These are phyloP conservation scores for Euclidium syriacum DNA, from an alignment of 345 rosid species.

Conservation along the genomic window DNA sequence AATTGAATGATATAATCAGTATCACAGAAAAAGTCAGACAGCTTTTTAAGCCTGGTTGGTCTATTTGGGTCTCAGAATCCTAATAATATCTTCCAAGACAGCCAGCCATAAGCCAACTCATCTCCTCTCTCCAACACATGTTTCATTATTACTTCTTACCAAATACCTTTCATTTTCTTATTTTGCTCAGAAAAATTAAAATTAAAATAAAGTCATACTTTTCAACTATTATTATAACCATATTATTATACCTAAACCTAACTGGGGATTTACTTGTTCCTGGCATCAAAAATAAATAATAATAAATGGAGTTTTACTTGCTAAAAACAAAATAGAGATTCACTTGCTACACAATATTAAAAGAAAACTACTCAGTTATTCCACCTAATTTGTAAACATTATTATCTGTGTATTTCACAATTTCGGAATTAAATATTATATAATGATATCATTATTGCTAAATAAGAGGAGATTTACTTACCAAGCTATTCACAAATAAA, in stretches of 20 bases:
- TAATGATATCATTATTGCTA: not conserved
- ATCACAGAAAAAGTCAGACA: constrained; percentile 17
- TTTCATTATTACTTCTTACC: constrained; percentile 18
- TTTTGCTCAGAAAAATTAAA: not conserved
- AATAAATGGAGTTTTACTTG: not conserved
- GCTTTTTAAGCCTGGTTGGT: constrained; percentile 5
- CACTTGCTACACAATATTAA: not conserved
- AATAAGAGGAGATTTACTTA: constrained; percentile 2
- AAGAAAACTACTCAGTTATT: not conserved
- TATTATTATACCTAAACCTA: not conserved
- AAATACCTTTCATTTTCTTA: constrained; percentile 3
- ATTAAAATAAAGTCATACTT: not conserved
- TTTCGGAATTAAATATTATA: not conserved
- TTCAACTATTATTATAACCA: not conserved
- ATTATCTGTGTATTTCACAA: not conserved
- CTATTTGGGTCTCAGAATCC: constrained; percentile 16
- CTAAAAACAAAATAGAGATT: too few relatives aligned
- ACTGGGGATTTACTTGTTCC: not conserved
- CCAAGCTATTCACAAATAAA: constrained; percentile 5
- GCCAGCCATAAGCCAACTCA: constrained; percentile 30
- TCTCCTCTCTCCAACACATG: constrained; percentile 27
- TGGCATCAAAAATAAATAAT: too few relatives aligned
- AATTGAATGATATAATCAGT: constrained; percentile 14
- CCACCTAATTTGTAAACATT: not conserved
- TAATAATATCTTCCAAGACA: constrained; percentile 22